Percentiles rank a stretch among this genome's conserved stretches.
Evolutionary conservation across 2,329 filamentous ascomycete genomes (phyloP).

Genomic region (Aspergillus pseudotamarii): DNA sequence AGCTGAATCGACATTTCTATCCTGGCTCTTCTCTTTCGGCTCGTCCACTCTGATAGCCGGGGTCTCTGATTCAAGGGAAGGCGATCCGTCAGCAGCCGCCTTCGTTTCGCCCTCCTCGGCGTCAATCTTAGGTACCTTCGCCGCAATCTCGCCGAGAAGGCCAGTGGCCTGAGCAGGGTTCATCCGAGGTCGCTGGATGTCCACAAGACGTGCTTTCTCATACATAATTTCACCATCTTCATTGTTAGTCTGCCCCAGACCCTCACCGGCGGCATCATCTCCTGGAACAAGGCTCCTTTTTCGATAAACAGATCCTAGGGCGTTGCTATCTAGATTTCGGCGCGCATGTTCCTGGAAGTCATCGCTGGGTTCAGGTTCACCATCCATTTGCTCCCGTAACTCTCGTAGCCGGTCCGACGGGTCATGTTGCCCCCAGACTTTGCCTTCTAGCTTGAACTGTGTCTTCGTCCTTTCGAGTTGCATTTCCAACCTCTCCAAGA

Average conservation of each 20-base stretch:
- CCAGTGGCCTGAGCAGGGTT: slow-evolving; percentile 65
- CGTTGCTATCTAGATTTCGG: slow-evolving; percentile 69
- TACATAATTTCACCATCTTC: slow-evolving; percentile 65
- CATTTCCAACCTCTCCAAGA: slow-evolving; percentile 93
- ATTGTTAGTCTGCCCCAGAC: slow-evolving; percentile 47
- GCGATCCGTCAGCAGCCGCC: slow-evolving; percentile 59
- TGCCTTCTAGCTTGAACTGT: slow-evolving; percentile 93
- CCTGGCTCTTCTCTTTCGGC: slow-evolving; percentile 4
- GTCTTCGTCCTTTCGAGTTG: slow-evolving; percentile 97
- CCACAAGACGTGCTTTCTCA: slow-evolving; percentile 77
- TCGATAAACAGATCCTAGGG: slow-evolving; percentile 72
- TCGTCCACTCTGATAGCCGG: slow-evolving; percentile 54
- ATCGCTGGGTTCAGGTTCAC: slow-evolving; percentile 54
- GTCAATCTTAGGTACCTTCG: slow-evolving; percentile 77
- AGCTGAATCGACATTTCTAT: slow-evolving; percentile 13
- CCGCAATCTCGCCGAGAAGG: slow-evolving; percentile 71
- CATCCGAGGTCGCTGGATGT: slow-evolving; percentile 70
- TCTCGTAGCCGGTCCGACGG: slow-evolving; percentile 92
- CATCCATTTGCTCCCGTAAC: slow-evolving; percentile 93
- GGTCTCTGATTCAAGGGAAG: slow-evolving; percentile 65
- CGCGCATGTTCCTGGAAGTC: slow-evolving; percentile 58
- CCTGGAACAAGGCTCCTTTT: slow-evolving; percentile 49
- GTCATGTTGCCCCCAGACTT: slow-evolving; percentile 82
- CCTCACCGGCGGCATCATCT: slow-evolving; percentile 36
- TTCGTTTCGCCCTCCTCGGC: slow-evolving; percentile 25